Evolutionary conservation across 176 grass and related monocot species (phyloP).

Genomic region (Juncus effusus): DNA sequence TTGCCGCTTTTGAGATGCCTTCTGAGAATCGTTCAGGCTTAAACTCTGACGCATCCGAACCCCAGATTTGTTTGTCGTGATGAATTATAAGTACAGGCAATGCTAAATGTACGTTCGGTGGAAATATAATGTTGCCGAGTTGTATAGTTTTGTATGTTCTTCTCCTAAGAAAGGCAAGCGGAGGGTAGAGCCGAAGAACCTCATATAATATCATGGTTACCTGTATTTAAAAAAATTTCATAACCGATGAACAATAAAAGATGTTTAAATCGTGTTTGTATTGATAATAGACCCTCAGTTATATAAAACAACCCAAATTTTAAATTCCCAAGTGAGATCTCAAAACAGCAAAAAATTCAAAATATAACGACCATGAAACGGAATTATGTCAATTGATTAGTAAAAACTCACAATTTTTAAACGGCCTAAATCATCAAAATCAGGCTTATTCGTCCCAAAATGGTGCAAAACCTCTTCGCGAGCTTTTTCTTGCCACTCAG

Average conservation of each 20-base stretch:
- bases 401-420: slow-evolving; percentile 73
- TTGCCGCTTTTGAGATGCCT: slow-evolving; percentile 26
- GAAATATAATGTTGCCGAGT: slow-evolving; percentile 50
- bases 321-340: background rate
- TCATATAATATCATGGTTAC: slow-evolving; percentile 72
- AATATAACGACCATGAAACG: background rate
- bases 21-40: slow-evolving; percentile 40
- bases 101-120: slow-evolving; percentile 34
- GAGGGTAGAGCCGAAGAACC: slow-evolving; percentile 64
- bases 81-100: slow-evolving; percentile 29
- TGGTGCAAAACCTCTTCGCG: slow-evolving; percentile 67
- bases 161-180: slow-evolving; percentile 14
- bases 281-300: background rate
- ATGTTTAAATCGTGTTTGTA: background rate
- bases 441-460: slow-evolving; percentile 46
- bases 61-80: slow-evolving; percentile 41
- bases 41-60: slow-evolving; percentile 36
- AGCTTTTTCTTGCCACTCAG: slow-evolving; percentile 60
- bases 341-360: background rate
- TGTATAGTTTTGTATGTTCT: slow-evolving; percentile 45
- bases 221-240: slow-evolving; percentile 4
- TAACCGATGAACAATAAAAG: too few relatives aligned
- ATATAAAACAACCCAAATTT: background rate
- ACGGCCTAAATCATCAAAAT: slow-evolving; percentile 48
- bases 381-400: background rate